Percentiles rank a stretch among this genome's conserved stretches.
Evolutionary conservation across 2,329 filamentous ascomycete genomes (phyloP).

Genomic region (Ceratocystis harringtonii): DNA sequence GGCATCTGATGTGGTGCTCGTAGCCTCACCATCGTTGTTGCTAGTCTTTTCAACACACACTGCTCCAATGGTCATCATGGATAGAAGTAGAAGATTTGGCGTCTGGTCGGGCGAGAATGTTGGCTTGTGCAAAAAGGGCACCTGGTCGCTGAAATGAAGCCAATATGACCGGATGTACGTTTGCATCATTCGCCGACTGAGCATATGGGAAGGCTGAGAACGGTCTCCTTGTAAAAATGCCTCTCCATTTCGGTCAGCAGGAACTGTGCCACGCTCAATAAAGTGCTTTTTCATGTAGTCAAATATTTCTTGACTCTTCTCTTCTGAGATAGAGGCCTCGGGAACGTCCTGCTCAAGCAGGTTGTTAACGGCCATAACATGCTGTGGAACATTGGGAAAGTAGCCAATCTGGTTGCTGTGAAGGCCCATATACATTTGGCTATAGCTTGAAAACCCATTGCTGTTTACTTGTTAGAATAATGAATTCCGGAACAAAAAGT

Average conservation of each 20-base stretch:
- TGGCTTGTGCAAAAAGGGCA: conserved; percentile 87
- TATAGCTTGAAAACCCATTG: conserved; percentile 15
- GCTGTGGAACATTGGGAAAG: conserved; percentile 48
- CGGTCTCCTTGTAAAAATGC: conserved; percentile 54
- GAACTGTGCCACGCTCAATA: conserved; percentile 58
- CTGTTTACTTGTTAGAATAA: conserved; percentile 3
- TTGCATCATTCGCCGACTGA: conserved; percentile 92
- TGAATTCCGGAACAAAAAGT: not conserved
- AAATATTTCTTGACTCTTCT: conserved; percentile 70
- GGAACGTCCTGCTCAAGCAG: conserved; percentile 66
- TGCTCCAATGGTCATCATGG: conserved; percentile 85
- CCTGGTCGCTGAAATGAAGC: conserved; percentile 84
- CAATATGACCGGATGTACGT: conserved; percentile 87
- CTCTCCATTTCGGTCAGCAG: conserved; percentile 12
- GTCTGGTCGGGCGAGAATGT: conserved; percentile 83
- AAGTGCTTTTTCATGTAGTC: conserved; percentile 71
- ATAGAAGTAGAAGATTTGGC: conserved; percentile 67
- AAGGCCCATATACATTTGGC: conserved; percentile 17
- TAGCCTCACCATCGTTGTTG: conserved; percentile 55
- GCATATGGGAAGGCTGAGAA: conserved; percentile 45
- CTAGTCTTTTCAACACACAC: conserved; percentile 71
- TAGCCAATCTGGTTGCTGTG: conserved; percentile 32
- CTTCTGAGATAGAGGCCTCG: conserved; percentile 69
- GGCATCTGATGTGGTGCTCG: conserved; percentile 45
- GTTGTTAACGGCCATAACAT: conserved; percentile 82